Base-by-base conservation (phyloP, 768 basidiomycete species). In the Agaricus subrufescens region DNA sequence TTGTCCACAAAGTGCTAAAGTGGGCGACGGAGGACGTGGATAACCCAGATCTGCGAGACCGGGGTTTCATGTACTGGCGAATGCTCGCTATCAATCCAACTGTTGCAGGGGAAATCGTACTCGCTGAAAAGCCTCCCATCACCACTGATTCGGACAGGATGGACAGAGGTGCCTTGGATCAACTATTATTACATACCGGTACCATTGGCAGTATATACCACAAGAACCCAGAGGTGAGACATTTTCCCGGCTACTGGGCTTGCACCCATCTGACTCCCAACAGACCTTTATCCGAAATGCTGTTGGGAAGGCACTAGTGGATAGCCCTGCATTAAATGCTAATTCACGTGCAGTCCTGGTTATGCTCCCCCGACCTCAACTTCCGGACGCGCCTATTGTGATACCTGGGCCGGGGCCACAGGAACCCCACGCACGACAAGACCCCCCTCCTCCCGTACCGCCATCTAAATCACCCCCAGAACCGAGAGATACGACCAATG, bases 61-160 rank as follows among this genome's bases (percentile, higher is more conserved):
- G 97, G 59, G 97, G 97, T 3, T 98, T 95, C 75, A 98, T 99
- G 90, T 99, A 98, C 73, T 99, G 97, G 97, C 86, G 97, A 39
- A 80, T 99, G 73, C 81, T 98, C 45, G 95, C 96, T 8, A 87
- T 94, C 64, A 94, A 97, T 66, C 94, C 95, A 1, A 74, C 86
- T 7, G 87, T 87, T 0, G 95, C 97, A 6, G 83, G 87, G 39
- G 89, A 93, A 61, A 89, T 98, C 60, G 95, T 98, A 37, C 78
- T 98, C 19, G 80, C 91, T 14, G 92, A 94, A 62, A 97, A 97
- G 65, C 97, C 97, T 30, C 79, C 94, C 2, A 98, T 99, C 61
- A 95, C 94, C n/a, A 98, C 93, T 2, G 96, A 98, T 68, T 92
- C 94, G 3, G 97, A 99, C 65, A 78, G 93, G 53, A 97, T 99